Conservation (phyloP, 768 basidiomycete genomes). For the Calocybe gangraenosa region DNA sequence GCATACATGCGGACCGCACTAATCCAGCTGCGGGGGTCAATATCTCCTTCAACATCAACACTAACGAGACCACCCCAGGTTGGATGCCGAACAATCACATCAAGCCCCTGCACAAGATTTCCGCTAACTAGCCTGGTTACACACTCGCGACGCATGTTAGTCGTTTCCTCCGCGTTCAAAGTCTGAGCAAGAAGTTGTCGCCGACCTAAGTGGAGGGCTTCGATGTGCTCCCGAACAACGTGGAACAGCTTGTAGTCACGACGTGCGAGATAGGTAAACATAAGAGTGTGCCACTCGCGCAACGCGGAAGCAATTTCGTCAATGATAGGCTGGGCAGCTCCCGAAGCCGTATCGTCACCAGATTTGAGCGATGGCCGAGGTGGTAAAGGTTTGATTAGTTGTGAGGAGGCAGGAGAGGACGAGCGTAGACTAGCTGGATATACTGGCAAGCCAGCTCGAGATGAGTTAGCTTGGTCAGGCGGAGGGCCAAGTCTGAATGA, state of each 20-base stretch:
- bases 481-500: slow-evolving; percentile 73
- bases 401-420: slow-evolving; percentile 60
- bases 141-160: slow-evolving; percentile 77
- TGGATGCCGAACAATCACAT: slow-evolving; percentile 95
- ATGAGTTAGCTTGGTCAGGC: slow-evolving; percentile 70
- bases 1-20: slow-evolving; percentile 90
- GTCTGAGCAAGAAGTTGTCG: slow-evolving; percentile 87
- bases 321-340: slow-evolving; percentile 81
- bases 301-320: slow-evolving; percentile 97
- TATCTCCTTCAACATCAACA: slow-evolving; percentile 83
- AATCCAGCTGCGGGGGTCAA: slow-evolving; percentile 80
- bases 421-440: slow-evolving; percentile 77
- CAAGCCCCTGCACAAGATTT: slow-evolving; percentile 88
- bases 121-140: slow-evolving; percentile 84
- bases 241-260: slow-evolving; percentile 90
- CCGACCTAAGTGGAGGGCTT: slow-evolving; percentile 87
- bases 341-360: slow-evolving; percentile 88
- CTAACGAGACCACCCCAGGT: slow-evolving; percentile 86
- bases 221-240: slow-evolving; percentile 82
- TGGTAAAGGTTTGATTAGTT: slow-evolving; percentile 68
- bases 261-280: slow-evolving; percentile 87
- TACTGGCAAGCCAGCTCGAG: slow-evolving; percentile 67
- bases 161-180: slow-evolving; percentile 82
- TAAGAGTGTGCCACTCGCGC: slow-evolving; percentile 91
- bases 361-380: slow-evolving; percentile 94